These are phyloP conservation scores for Tetrahymena malaccensis DNA, from an alignment of 73 alveolate genomes.

Conservation along the genomic window DNA sequence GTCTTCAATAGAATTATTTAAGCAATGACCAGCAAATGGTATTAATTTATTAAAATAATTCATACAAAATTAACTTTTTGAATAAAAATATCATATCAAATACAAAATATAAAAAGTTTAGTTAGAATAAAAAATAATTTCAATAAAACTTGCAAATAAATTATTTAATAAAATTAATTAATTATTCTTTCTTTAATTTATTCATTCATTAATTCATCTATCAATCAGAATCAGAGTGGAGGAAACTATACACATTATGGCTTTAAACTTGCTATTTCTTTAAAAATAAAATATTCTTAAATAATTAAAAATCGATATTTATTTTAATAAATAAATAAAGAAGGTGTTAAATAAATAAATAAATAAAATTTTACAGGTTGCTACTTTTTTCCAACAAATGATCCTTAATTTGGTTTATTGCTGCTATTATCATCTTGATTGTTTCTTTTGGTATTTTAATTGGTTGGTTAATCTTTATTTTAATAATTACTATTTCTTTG, in stretches of 20 bases:
- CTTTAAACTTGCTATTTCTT: background rate
- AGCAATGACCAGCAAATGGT: too few relatives aligned
- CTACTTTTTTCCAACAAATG: background rate
- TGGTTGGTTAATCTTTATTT: background rate
- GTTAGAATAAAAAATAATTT: too few relatives aligned
- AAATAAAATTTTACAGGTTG: background rate
- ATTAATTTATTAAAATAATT: too few relatives aligned
- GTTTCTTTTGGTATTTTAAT: background rate
- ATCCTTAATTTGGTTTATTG: background rate
- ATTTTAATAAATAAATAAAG: too few relatives aligned
- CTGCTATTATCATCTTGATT: background rate
- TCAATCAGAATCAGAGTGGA: background rate
- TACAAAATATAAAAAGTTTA: too few relatives aligned
- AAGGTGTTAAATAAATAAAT: background rate
- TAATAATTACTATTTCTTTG: background rate
- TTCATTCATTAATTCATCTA: background rate
- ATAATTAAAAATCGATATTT: too few relatives aligned
- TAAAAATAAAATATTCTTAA: too few relatives aligned
- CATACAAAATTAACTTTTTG: too few relatives aligned
- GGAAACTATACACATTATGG: background rate
- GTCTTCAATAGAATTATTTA: too few relatives aligned
- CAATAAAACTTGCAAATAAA: background rate
- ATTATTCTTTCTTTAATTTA: too few relatives aligned
- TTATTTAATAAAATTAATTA: too few relatives aligned
- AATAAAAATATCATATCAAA: too few relatives aligned